Evolutionary conservation across 108 stramenopile species (phyloP).

Genomic region (Cyclotella kingstonii): DNA sequence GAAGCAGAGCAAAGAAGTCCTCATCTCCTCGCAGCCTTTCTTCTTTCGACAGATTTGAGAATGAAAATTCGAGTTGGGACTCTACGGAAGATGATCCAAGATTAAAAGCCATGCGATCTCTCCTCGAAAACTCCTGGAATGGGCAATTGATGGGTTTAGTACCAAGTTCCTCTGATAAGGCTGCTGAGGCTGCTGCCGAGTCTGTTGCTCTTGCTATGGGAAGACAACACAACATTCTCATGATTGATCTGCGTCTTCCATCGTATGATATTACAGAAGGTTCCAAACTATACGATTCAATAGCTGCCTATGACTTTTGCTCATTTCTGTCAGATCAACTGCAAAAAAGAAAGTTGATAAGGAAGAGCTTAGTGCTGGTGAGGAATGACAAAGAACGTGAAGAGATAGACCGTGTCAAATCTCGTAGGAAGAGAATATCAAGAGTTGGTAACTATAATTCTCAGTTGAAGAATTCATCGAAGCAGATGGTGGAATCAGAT

Average conservation of each 20-base stretch:
- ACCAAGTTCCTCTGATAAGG: slow-evolving; percentile 19
- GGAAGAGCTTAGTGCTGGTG: slow-evolving; percentile 35
- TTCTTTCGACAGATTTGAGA: too few relatives aligned
- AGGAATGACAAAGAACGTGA: slow-evolving; percentile 32
- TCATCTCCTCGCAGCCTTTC: too few relatives aligned
- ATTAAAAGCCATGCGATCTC: slow-evolving; percentile 32
- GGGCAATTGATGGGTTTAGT: slow-evolving; percentile 32
- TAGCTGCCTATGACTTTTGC: slow-evolving; percentile 31
- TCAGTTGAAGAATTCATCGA: neutral
- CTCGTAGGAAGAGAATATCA: neutral
- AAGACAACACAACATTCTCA: slow-evolving; percentile 23
- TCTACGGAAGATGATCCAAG: slow-evolving; percentile 20
- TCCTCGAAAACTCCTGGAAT: slow-evolving; percentile 49
- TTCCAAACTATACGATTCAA: slow-evolving; percentile 27
- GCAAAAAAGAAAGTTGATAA: slow-evolving; percentile 20
- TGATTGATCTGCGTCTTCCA: slow-evolving; percentile 43
- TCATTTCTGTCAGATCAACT: slow-evolving; percentile 9
- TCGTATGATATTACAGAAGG: slow-evolving; percentile 46
- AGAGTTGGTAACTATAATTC: slow-evolving; percentile 9
- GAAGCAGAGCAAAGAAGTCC: too few relatives aligned
- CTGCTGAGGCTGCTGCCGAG: slow-evolving; percentile 32
- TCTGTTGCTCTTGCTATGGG: slow-evolving; percentile 31
- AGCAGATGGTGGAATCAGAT: slow-evolving; percentile 6
- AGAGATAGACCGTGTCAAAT: slow-evolving; percentile 20
- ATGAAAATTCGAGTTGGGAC: too few relatives aligned